Evolutionary conservation across 768 basidiomycete genomes (phyloP), one percentile per base, ranked within the genome.

Genomic region (Tubosaeta sp.): DNA sequence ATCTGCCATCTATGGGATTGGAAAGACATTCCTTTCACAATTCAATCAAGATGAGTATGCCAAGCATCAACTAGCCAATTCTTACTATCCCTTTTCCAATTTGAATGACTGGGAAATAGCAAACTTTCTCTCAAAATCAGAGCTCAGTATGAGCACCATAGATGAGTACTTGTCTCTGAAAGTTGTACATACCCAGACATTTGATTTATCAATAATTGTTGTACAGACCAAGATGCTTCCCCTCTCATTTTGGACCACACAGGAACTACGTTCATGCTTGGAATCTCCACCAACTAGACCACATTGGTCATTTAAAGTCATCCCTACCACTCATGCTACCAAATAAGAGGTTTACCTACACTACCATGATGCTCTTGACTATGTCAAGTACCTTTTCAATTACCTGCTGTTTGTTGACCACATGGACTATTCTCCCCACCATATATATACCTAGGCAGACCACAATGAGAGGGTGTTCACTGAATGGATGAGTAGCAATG

Each of bases 361-460:
- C 54, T 67, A 59, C 44, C 52, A 63, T 5, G 57, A 70, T 42
- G 35, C 59, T 7, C 30, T 70, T 0, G 52, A 68, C 44, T 64
- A 59, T 18, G 19, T 67, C 11, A 40, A 63, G 32, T n/a, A 52
- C 64, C 13, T 54, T 18, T 59, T 66, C 24, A 39, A 48, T 3
- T 54, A 57, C 48, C 69, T 61, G 2, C 19, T 61, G 2, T 44
- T 67, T 32, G 44, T 35, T 19, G 50, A 60, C 10, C 36, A 61
- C 18, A 43, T 65, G 11, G 38, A 61, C 5, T 53, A 22, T 25
- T 6, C 18, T 6, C 44, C 31, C 8, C n/a, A 46, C 14, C 44
- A 12, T 21, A 24, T 34, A 8, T 46, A 22, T 46, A 46, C 44
- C 21, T 34, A 19, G 2, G 40, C 18, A 6, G 18, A 46, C 3